These are phyloP conservation scores for Neopestalotiopsis sp. DNA, from an alignment of 2,329 filamentous ascomycete species.

Conservation along the genomic window DNA sequence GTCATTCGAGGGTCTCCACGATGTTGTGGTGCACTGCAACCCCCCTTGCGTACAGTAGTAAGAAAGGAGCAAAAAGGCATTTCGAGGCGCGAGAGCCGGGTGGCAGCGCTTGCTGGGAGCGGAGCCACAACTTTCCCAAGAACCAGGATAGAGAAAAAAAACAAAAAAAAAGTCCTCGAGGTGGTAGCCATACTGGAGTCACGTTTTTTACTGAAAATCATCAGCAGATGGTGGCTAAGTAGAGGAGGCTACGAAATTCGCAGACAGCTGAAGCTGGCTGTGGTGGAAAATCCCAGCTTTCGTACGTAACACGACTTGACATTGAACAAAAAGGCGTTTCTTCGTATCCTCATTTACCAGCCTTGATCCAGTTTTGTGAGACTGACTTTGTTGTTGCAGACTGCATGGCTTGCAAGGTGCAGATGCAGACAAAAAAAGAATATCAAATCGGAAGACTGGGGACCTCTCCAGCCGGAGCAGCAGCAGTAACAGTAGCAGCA, in stretches of 20 bases:
- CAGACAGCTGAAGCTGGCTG: too few relatives aligned
- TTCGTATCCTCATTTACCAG: background rate
- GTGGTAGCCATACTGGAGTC: background rate
- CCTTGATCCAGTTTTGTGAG: constrained; percentile 2
- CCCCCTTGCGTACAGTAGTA: too few relatives aligned
- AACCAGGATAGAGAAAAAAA: background rate
- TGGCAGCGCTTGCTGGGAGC: background rate
- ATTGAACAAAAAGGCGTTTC: background rate
- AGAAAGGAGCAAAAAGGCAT: background rate
- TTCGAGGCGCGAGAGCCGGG: background rate
- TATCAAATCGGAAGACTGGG: background rate
- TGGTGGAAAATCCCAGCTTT: background rate
- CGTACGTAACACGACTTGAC: background rate
- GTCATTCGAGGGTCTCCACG: background rate
- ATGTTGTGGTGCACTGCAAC: background rate
- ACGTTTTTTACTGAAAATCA: background rate
- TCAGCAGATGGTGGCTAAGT: background rate
- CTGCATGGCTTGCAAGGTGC: background rate
- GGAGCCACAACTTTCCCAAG: background rate
- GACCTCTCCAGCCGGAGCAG: background rate
- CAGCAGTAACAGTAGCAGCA: background rate
- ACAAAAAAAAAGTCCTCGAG: background rate
- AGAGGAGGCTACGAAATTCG: background rate
- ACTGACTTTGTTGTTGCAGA: background rate
- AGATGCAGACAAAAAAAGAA: background rate